phyloP scores from a whole-genome alignment of 2,329 filamentous ascomycete genomes.

The Chrysoporthe austroafricana region DNA sequence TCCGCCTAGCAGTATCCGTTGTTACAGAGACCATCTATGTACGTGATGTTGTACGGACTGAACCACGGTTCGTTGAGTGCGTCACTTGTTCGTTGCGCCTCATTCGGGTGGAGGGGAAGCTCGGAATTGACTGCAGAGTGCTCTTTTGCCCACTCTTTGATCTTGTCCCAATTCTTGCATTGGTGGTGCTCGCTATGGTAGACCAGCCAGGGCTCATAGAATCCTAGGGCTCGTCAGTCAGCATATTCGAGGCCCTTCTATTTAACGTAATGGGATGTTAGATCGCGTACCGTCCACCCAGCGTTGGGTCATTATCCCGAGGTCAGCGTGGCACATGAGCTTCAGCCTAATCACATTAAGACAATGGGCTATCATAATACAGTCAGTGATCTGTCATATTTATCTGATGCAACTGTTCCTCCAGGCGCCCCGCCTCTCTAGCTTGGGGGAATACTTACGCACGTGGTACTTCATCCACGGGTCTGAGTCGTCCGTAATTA shows the following conservation, averaged over 20 bases:
- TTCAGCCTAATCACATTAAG: conserved; percentile 1
- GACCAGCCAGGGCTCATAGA: conserved; percentile 14
- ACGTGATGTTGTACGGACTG: conserved; percentile 1
- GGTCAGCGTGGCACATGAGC: conserved; percentile 12
- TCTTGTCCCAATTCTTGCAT: no score
- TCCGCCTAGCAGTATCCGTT: conserved; percentile 1
- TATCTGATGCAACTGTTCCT: not conserved
- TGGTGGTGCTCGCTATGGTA: conserved; percentile 14
- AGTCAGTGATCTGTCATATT: not conserved
- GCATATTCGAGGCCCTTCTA: not conserved
- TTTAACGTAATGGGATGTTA: not conserved
- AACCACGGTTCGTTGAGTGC: conserved; percentile 12
- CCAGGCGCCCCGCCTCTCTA: not conserved
- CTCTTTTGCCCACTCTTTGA: no score
- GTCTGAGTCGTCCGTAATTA: not conserved
- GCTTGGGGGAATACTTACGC: not conserved
- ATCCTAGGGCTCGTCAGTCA: not conserved
- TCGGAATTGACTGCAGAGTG: not conserved
- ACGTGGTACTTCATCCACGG: conserved; percentile 6
- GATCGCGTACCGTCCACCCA: conserved; percentile 3
- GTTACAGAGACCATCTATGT: conserved; percentile 11
- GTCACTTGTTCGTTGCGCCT: conserved; percentile 7
- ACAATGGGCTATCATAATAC: not conserved
- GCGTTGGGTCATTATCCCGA: not conserved
- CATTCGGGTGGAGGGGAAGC: conserved; percentile 2